Evolutionary conservation across 371 early-diverging fungal species (phyloP), one percentile per base, ranked within the genome.

Genomic region (Rhizopus delemar): DNA sequence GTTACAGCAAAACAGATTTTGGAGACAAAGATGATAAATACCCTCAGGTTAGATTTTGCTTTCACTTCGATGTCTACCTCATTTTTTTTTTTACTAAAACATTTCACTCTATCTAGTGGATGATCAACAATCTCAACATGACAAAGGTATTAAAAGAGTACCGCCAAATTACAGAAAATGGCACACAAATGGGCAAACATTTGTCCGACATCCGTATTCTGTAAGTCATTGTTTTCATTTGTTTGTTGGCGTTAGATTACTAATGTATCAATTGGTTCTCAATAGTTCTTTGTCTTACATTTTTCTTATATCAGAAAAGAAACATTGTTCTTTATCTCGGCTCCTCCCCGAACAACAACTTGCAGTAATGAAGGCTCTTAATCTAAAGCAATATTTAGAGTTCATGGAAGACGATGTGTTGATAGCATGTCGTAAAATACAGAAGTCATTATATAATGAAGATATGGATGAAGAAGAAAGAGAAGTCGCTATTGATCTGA

Each of bases 201-300:
- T 51, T 51, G 33, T 52, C 54, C 41, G 29, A 53, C 8, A 39
- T 41, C 32, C 43, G 54, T 41, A 41, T 41, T 41, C 41, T n/a
- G 54, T 53, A 53, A 53, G 31, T 29, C 54, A 53, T 53, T 43
- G 12, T 53, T 41, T 41, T 53, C 39, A 34, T 5, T 50, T 50
- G 51, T 8, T 50, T 31, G 29, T 52, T 52, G 7, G 39, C 39
- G 38, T 34, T n/a, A 38, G 35, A 15, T 39, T 38, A 35, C 35
- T 52, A 36, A 52, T 22, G 16, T 52, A 52, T 52, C 34, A 52
- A 52, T 52, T 8, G 22, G 35, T 22, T 52, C 22, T 52, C 22
- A 31, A 53, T 53, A 28, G 54, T 31, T 31, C 54, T 31, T 41
- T 43, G 41, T 41, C 54, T 22, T 53, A 53, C 41, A 29, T 53